Evolutionary conservation across 1,139 yeast genomes (phyloP), one percentile per base, ranked within the genome.

Genomic region (Yarrowia galli): DNA sequence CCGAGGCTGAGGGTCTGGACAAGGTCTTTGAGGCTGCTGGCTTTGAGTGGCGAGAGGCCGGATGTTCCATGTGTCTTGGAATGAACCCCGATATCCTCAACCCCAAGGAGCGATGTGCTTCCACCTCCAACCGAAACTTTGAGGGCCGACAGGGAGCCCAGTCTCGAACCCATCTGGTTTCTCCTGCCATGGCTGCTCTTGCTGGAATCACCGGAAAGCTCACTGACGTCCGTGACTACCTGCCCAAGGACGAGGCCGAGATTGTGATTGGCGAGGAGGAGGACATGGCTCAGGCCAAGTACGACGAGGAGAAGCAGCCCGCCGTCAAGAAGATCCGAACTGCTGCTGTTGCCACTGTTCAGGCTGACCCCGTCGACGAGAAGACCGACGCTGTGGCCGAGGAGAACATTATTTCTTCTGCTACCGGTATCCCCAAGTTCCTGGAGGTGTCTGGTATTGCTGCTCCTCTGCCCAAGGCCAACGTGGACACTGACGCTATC

Each of bases 111-210:
- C 88, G 99, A 81, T 95, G 99, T 83, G 99, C 99, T 7, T 93
- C 98, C 25, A 95, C 99, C 38, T 93, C 98, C 36, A 95, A 95
- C 84, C 90, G 99, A 85, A 95, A 95, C 83, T 95, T 95, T 78
- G 98, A 95, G 81, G 99, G 99, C 75, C 95, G 99, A 81, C 99
- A 95, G 83, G 99, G 99, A 81, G 97, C 97, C 67, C 82, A 81
- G 70, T 92, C 97, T n/a, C 87, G 99, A 82, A 95, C 98, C 25
- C 99, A 95, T 77, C 85, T 95, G 77, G 92, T 93, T 96, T 92
- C 98, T 18, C 99, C 99, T 45, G 97, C 97, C 42, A 95, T 95
- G 99, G 98, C 99, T 64, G 99, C 99, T 25, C 98, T 98, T 45
- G 98, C 99, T 40, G 98, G 96, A 74, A 89, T 95, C 72, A 86